phyloP scores from a whole-genome alignment of 176 grass and related monocot species.

The Triticum aestivum region DNA sequence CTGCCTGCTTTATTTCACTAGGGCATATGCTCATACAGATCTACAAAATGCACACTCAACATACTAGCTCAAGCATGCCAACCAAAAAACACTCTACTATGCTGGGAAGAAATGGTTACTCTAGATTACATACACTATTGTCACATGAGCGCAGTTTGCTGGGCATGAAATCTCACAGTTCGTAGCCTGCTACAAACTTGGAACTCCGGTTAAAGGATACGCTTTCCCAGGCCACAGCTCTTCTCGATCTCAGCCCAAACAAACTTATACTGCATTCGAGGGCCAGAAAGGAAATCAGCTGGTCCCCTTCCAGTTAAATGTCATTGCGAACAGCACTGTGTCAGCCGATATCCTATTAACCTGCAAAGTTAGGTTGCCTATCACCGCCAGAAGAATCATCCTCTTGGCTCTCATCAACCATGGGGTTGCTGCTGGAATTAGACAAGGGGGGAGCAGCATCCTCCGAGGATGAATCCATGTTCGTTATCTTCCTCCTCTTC shows the following conservation, averaged over 20 bases:
- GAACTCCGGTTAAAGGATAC: background rate
- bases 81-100: background rate
- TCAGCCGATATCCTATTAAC: constrained; percentile 27
- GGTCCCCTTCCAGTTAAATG: constrained; percentile 8
- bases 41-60: constrained; percentile 19
- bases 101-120: background rate
- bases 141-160: background rate
- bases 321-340: background rate
- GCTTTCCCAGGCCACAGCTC: background rate
- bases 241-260: background rate
- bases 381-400: constrained; percentile 35
- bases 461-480: constrained; percentile 37
- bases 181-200: background rate
- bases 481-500: constrained; percentile 61
- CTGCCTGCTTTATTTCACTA: background rate
- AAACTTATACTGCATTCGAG: background rate
- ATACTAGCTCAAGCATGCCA: background rate
- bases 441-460: constrained; percentile 57
- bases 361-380: constrained; percentile 43
- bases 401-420: constrained; percentile 46
- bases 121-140: constrained; percentile 18
- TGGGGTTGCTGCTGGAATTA: constrained; percentile 57
- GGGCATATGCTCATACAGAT: background rate
- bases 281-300: background rate
- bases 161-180: background rate